A percentile compares a stretch with the other conserved stretches of the same genome.
phyloP scores from a whole-genome alignment of 75 land plant species.

The Chamaecyparis obtusa region DNA sequence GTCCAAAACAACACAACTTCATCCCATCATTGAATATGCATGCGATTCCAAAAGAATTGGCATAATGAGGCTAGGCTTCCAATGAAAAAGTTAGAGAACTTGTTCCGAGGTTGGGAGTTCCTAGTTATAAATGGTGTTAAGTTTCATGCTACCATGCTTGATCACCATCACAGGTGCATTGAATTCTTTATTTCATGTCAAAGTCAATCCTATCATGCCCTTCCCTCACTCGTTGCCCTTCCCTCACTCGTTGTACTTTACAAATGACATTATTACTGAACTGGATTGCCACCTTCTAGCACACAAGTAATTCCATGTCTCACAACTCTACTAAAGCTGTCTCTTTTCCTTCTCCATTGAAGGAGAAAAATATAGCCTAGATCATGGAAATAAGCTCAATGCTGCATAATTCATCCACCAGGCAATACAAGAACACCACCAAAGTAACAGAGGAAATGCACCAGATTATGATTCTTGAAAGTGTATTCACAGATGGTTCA shows the following conservation, averaged over 20 bases:
- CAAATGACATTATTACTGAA: not conserved
- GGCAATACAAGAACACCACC: not conserved
- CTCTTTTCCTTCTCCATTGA: not conserved
- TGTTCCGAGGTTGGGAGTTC: no score
- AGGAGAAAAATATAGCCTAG: not conserved
- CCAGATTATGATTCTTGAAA: not conserved
- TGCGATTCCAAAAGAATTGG: no score
- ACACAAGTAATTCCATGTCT: not conserved
- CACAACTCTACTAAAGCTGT: not conserved
- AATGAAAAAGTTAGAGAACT: no score
- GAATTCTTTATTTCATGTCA: not conserved
- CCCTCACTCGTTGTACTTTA: not conserved
- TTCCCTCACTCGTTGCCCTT: no score
- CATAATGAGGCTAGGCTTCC: no score
- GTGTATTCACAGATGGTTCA: not conserved
- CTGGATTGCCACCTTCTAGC: not conserved
- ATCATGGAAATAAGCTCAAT: not conserved
- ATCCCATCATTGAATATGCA: no score
- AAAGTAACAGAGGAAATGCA: not conserved
- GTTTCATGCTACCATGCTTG: not conserved
- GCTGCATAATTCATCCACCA: not conserved
- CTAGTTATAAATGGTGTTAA: no score
- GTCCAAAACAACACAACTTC: no score
- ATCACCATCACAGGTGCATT: not conserved
- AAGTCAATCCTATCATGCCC: not conserved